Evolutionary conservation across 192 early-diverging fungal genomes (phyloP), one percentile per base, ranked within the genome.

Genomic region (Coemansia sp.): DNA sequence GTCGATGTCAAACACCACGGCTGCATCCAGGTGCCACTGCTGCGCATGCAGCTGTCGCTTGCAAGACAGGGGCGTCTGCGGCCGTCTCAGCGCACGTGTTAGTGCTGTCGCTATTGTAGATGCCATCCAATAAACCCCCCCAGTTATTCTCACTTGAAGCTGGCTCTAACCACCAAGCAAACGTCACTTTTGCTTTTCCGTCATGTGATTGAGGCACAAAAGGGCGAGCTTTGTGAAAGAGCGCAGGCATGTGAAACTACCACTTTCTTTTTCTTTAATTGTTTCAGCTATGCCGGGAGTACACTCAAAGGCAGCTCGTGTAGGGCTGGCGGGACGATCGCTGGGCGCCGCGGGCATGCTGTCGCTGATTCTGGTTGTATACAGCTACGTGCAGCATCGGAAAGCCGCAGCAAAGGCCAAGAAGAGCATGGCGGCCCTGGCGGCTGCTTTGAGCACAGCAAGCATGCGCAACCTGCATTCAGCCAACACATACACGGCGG

Each of bases 1-100:
- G 59, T 96, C 93, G 64, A 90, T 86, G 56, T 89, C 88, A 49
- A 90, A 85, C n/a, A 80, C 83, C 20, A 84, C 68, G 8, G 80
- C 78, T 12, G 73, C 63, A n/a, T 56, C 52, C 48, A 59, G 53
- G 36, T 77, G 53, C 73, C 73, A 77, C 12, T 61, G n/a, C 41
- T 35, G 35, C 3, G 55, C 60, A 39, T 67, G 50, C 41, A 67
- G 57, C 16, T 21, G 51, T 41, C 60, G 59, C 44, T 35, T 20
- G 15, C 33, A 28, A 15, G 39, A 3, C 15, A 35, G 7, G 10
- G 33, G 3, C 3, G 33, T 7, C 33, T 10, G 33, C 33, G 33
- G 33, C 33, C 7, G 33, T 35, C 33, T 35, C 33, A 35, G 10
- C 33, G 10, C 33, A 35, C 33, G 33, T 35, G 33, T 18, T 42